Evolutionary conservation across 2,329 filamentous ascomycete genomes (phyloP), one percentile per base, ranked within the genome.

Genomic region (Fusarium piperis): DNA sequence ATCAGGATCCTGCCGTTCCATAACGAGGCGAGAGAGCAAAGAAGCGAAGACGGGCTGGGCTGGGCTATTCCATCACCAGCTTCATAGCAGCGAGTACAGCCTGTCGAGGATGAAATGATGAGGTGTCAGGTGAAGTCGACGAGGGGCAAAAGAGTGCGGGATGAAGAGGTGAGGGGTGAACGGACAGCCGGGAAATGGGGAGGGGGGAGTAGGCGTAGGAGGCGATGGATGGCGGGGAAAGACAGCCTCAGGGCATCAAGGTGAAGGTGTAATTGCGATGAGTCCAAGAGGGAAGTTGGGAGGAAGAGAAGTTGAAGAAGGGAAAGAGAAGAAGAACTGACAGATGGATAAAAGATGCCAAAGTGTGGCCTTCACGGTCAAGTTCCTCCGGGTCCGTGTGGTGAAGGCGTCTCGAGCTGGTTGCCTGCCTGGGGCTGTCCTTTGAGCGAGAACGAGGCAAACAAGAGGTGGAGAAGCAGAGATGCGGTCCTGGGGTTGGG

Each of bases 1-100:
- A 62, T 68, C 65, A 62, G 75, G 68, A 48, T 76, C 72, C 82
- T 84, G 82, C 81, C 83, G 81, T 86, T 87, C 86, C 87, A 88
- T 88, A 80, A 85, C 84, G 84, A 82, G 80, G 77, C 78, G 77
- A 73, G 78, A 74, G 64, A 74, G 64, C 64, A 76, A 66, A 76
- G 78, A 71, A 78, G 75, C 74, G 62, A 73, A 62, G 67, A 63
- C 58, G 39, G 39, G 39, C 39, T 44, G 70, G 59, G 68, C 69
- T 76, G 70, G 59, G 68, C 69, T 76, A 72, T 77, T 67, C 75
- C 74, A 76, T 74, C 64, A 73, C 68, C 74, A 68, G 73, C 72
- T 74, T 72, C 63, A 71, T 66, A 66, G 59, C 69, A 76, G 66
- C 65, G 66, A 52, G 62, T 59, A 62, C 62, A 64, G 67, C 64